A percentile compares a stretch with the other conserved stretches of the same genome.
phyloP scores from a whole-genome alignment of 768 basidiomycete species.

The Leccinellum luteum region DNA sequence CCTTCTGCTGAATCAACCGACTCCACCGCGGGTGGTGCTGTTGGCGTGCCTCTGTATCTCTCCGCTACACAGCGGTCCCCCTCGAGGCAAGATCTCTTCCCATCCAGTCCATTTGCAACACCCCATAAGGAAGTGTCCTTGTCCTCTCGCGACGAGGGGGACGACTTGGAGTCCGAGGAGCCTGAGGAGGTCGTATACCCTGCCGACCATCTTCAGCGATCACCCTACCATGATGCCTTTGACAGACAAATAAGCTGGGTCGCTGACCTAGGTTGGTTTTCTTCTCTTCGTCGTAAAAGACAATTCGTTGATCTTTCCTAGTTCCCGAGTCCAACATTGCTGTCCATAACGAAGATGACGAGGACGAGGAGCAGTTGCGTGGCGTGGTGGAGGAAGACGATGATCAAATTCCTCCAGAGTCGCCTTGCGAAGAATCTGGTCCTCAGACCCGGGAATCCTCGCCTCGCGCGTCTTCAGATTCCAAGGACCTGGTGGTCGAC shows the following conservation, averaged over 20 bases:
- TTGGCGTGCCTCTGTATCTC: slow-evolving; percentile 50
- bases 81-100: slow-evolving; percentile 57
- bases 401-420: slow-evolving; percentile 50
- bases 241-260: slow-evolving; percentile 74
- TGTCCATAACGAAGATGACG: slow-evolving; percentile 51
- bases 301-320: slow-evolving; percentile 23
- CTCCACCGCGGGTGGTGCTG: slow-evolving; percentile 38
- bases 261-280: slow-evolving; percentile 60
- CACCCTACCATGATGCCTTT: slow-evolving; percentile 47
- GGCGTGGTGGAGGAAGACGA: slow-evolving; percentile 42
- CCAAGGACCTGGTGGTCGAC: slow-evolving; percentile 62
- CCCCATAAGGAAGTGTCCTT: slow-evolving; percentile 62
- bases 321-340: slow-evolving; percentile 66
- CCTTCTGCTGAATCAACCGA: slow-evolving; percentile 48
- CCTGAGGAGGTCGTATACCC: slow-evolving; percentile 62
- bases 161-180: slow-evolving; percentile 39
- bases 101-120: slow-evolving; percentile 69
- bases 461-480: slow-evolving; percentile 54
- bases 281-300: slow-evolving; percentile 6
- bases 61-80: slow-evolving; percentile 42
- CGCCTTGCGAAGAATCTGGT: slow-evolving; percentile 45
- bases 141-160: slow-evolving; percentile 52
- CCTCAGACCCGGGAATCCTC: slow-evolving; percentile 52
- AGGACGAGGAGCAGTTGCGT: slow-evolving; percentile 40
- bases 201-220: slow-evolving; percentile 52